Base-by-base conservation (phyloP, 495 filamentous ascomycete species). In the Aspergillus affinis region DNA sequence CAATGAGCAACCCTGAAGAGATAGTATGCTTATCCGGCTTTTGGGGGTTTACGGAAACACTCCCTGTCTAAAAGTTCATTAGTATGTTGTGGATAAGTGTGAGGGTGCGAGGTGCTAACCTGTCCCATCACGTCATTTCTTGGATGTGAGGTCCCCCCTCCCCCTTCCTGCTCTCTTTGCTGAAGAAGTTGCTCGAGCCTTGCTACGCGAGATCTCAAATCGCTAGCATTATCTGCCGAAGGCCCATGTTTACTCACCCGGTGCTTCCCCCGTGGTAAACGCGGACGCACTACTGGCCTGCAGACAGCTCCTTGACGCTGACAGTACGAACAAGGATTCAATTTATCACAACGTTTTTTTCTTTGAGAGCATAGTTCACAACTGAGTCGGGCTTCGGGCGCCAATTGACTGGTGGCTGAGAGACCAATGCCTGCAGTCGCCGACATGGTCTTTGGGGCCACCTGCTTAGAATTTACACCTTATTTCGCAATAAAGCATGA, bases 261-360 rank as follows among this genome's bases (percentile, higher is more conserved):
- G 77, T 51, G 83, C 70, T 54, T 82, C 6, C 75, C 75, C 12
- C 75, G 67, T 9, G 75, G 75, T 2, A 74, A 55, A 47, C 73
- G 72, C 15, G 72, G 64, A 18, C 75, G 60, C 51, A 76, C 69
- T 0, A 68, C 57, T 10, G 60, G 58, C 20, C 88, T 69, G 65
- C 88, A 91, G 32, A 88, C 80, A 7, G 86, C 78, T n/a, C 66
- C 63, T 61, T 81, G 81, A 58, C 84, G 84, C 46, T 73, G 69
- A 71, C 89, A 91, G 65, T 90, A 89, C 59, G 76, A 79, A 64
- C 89, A 92, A 58, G 88, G 87, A 57, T 86, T 77, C 20, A 72
- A 74, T 73, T 89, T 91, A 75, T 88, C 85, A 73, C 89, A 92
- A 66, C 87, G 88, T 47, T 90, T 78, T 75, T 92, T 92, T 27